phyloP scores from a whole-genome alignment of 2,329 filamentous ascomycete species.

The Sporothrix pallida region DNA sequence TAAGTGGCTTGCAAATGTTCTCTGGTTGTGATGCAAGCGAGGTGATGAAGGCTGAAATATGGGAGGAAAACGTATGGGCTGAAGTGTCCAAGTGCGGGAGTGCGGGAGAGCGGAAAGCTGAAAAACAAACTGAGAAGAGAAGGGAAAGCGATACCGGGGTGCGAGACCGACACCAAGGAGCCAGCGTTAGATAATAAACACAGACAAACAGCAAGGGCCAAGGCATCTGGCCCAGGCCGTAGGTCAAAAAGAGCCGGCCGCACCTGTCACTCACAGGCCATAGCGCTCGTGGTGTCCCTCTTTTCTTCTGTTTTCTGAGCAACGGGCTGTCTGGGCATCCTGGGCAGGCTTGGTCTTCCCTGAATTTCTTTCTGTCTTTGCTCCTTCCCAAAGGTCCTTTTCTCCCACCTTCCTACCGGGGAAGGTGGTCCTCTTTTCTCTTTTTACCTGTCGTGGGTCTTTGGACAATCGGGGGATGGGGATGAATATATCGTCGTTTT shows the following conservation, averaged over 20 bases:
- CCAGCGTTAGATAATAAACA: too few species aligned
- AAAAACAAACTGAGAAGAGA: not conserved
- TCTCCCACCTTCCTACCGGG: slow-evolving; percentile 7
- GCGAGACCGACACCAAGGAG: not conserved
- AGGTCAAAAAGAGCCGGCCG: not conserved
- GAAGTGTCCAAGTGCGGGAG: not conserved
- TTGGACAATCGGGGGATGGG: not conserved
- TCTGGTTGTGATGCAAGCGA: not conserved
- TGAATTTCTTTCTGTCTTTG: not conserved
- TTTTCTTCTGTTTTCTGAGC: not conserved
- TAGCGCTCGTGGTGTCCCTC: not conserved
- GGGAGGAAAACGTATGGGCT: not conserved
- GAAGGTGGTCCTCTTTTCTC: not conserved
- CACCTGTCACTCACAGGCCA: slow-evolving; percentile 5
- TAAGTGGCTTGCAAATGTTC: not conserved
- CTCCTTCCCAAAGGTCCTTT: not conserved
- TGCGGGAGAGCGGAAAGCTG: not conserved
- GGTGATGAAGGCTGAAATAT: not conserved
- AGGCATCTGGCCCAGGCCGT: not conserved
- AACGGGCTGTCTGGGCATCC: not conserved
- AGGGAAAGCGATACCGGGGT: not conserved
- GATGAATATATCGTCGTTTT: not conserved
- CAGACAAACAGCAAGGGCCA: too few species aligned
- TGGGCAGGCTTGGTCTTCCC: not conserved
- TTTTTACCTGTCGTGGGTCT: too few species aligned